These are phyloP conservation scores for Rubroshorea leprosula DNA, from an alignment of 345 rosid species.

Conservation along the genomic window DNA sequence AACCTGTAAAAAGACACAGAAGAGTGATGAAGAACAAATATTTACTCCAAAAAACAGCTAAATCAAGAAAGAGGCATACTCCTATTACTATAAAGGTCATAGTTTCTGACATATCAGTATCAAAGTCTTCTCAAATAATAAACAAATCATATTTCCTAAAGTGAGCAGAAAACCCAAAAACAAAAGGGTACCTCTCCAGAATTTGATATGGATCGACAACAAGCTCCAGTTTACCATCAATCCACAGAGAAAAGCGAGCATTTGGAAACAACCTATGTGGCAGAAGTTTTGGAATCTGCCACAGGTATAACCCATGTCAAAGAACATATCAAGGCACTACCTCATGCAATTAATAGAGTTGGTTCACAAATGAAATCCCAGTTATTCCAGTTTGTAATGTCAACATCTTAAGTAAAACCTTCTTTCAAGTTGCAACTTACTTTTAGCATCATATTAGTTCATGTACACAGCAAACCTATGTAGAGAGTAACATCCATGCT, in stretches of 20 bases:
- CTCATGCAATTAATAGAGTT: neutral
- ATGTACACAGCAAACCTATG: neutral
- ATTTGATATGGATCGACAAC: slow-evolving; percentile 92
- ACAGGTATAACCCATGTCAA: slow-evolving; percentile 20
- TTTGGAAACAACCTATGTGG: slow-evolving; percentile 87
- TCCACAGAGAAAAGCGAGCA: slow-evolving; percentile 90
- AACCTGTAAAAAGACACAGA: slow-evolving; percentile 50
- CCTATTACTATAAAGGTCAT: neutral
- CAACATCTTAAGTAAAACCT: neutral
- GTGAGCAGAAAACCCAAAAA: slow-evolving; percentile 1
- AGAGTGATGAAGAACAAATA: slow-evolving; percentile 1
- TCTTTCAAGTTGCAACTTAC: neutral
- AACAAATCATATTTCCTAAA: neutral
- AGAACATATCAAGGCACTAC: slow-evolving; percentile 9
- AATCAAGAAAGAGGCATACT: neutral
- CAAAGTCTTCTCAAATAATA: no score
- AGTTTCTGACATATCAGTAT: no score
- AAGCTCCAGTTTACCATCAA: slow-evolving; percentile 97
- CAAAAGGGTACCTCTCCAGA: slow-evolving; percentile 74
- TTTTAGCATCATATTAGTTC: neutral
- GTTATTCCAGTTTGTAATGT: neutral
- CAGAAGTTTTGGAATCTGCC: slow-evolving; percentile 74
- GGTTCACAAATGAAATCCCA: neutral
- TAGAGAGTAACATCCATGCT: no score
- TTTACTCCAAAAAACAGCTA: neutral